A percentile compares a stretch with the other conserved stretches of the same genome.
These are phyloP conservation scores for Boletus mariae DNA, from an alignment of 1,284 basidiomycete species.

Conservation along the genomic window DNA sequence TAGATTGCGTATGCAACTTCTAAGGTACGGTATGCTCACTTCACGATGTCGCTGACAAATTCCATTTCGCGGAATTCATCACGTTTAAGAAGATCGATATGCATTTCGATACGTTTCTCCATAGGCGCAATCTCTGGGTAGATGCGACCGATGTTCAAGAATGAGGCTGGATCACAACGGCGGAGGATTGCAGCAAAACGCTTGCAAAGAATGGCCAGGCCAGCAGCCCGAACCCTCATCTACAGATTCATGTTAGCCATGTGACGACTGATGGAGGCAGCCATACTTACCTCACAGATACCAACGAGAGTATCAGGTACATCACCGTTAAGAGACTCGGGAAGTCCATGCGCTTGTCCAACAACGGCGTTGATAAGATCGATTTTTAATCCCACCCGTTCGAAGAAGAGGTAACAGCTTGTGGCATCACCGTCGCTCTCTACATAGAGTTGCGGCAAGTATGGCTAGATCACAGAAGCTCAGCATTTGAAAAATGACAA, in stretches of 20 bases:
- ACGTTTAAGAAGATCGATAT: slow-evolving; percentile 76
- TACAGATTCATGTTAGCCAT: slow-evolving; percentile 27
- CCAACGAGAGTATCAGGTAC: slow-evolving; percentile 83
- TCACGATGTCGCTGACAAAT: slow-evolving; percentile 84
- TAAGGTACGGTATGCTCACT: slow-evolving; percentile 47
- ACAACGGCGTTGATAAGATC: slow-evolving; percentile 82
- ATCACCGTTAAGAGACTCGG: slow-evolving; percentile 75
- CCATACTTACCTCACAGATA: slow-evolving; percentile 73
- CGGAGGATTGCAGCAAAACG: slow-evolving; percentile 82
- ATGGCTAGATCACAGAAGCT: slow-evolving; percentile 51
- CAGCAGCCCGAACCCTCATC: slow-evolving; percentile 80
- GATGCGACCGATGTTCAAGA: slow-evolving; percentile 80
- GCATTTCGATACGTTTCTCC: slow-evolving; percentile 90
- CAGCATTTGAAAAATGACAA: background rate
- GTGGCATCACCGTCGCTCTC: slow-evolving; percentile 86
- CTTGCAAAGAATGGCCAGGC: slow-evolving; percentile 78
- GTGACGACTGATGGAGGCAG: background rate
- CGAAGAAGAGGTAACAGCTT: slow-evolving; percentile 87
- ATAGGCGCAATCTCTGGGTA: slow-evolving; percentile 83
- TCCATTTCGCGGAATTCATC: slow-evolving; percentile 93
- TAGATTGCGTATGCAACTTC: background rate
- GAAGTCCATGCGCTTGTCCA: slow-evolving; percentile 77
- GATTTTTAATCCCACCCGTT: slow-evolving; percentile 78
- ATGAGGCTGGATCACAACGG: slow-evolving; percentile 76
- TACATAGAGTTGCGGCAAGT: slow-evolving; percentile 80